Conservation (phyloP, 306 rosid species). For the Morella rubra region DNA sequence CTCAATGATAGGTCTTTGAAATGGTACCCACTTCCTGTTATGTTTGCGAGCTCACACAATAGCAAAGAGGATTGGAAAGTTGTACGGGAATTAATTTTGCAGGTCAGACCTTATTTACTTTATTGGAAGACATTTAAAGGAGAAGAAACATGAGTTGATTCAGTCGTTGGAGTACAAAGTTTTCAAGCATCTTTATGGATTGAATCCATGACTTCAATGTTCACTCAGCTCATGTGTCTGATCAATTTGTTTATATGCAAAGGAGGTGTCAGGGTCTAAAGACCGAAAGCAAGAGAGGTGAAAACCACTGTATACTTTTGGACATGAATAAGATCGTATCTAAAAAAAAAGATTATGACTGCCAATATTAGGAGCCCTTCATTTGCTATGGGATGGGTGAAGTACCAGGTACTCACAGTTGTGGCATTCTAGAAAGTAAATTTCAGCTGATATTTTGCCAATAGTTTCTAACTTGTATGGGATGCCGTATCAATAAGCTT, state of each 20-base stretch:
- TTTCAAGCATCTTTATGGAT: background rate
- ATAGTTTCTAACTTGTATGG: background rate
- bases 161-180: background rate
- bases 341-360: background rate
- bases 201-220: background rate
- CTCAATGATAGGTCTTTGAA: background rate
- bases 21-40: background rate
- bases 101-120: background rate
- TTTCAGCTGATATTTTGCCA: background rate
- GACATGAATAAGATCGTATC: background rate
- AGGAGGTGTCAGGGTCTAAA: background rate
- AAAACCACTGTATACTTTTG: background rate
- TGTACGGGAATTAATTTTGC: background rate
- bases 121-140: background rate
- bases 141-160: background rate
- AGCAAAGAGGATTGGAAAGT: background rate
- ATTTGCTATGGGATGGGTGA: background rate
- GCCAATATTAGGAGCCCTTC: background rate
- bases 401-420: background rate
- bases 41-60: background rate
- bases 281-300: background rate
- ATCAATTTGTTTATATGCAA: background rate
- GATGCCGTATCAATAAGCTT: background rate
- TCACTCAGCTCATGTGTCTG: background rate
- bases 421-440: background rate